Evolutionary conservation across 2,329 filamentous ascomycete genomes (phyloP), one percentile per base, ranked within the genome.

Genomic region (Phyllosticta paracitricarpa): DNA sequence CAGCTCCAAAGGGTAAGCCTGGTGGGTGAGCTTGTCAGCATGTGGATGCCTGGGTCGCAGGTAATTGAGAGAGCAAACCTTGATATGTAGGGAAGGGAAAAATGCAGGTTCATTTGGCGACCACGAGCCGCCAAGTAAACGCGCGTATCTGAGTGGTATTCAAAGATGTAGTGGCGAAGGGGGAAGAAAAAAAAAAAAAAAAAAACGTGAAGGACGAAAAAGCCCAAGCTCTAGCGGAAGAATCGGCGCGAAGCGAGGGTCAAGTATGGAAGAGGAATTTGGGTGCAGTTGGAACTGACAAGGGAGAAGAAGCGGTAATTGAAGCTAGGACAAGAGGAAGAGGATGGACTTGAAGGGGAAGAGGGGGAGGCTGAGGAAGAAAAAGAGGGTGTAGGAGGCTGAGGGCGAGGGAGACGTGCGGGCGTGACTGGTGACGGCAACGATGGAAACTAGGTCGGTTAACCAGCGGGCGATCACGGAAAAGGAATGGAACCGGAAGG

Each of bases 71-170:
- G 14, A 17, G 56, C 55, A 30, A 54, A 58, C 78, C 84, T 78
- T 83, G 90, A 87, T 80, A 80, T 80, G 76, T 82, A 81, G 80
- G 79, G 82, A 77, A 79, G 77, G 75, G 79, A 73, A 74, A 80
- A 78, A 73, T 92, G 91, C 92, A 97, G 91, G 91, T 94, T 96
- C 92, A 96, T 96, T 91, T 93, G 90, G 95, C 91, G 92, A 90
- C 88, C 75, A 67, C 64, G 73, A 78, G 87, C 86, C 89, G 89
- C 82, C 91, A 94, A 95, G 73, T 88, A 81, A 91, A 96, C 90
- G 90, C 91, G 91, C 90, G 76, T 76, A 70, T 61, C 33, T 77
- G 78, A 2, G 78, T 77, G 56, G 74, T 64, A 65, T 65, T 67
- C 64, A 66, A 62, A 63, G 22, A 28, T 26, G 10, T 24, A 19